These are phyloP conservation scores for Eleusine indica DNA, from an alignment of 176 grass and related monocot genomes.

Conservation along the genomic window DNA sequence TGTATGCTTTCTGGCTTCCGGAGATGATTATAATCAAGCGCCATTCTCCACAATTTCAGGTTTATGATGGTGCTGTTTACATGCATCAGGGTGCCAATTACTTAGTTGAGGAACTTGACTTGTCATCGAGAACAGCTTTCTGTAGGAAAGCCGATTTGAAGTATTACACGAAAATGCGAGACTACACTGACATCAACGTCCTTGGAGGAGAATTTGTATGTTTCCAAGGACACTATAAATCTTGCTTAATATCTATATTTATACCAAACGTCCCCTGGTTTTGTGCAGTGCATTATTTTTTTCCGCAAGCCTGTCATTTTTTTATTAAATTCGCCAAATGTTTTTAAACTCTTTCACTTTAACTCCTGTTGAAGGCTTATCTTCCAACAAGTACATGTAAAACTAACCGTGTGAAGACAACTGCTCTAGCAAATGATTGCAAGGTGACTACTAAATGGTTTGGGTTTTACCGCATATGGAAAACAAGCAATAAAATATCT, in stretches of 20 bases:
- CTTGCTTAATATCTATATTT: constrained; percentile 24
- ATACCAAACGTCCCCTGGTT: constrained; percentile 8
- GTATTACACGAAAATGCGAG: constrained; percentile 92
- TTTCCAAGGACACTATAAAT: constrained; percentile 26
- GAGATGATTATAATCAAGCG: constrained; percentile 21
- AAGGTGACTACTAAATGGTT: constrained; percentile 93
- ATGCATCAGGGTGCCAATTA: constrained; percentile 91
- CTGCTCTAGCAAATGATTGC: constrained; percentile 78
- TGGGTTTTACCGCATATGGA: constrained; percentile 90
- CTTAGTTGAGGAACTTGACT: constrained; percentile 76
- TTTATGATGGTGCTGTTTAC: constrained; percentile 96
- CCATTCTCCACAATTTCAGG: constrained; percentile 53
- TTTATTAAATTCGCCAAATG: constrained; percentile 5
- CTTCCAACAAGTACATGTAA: constrained; percentile 43
- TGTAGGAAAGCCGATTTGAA: constrained; percentile 95
- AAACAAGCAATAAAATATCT: constrained; percentile 74
- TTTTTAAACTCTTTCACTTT: constrained; percentile 1
- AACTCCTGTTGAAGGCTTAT: constrained; percentile 68
- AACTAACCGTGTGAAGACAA: constrained; percentile 63
- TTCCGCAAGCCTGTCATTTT: not conserved
- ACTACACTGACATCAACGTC: constrained; percentile 90
- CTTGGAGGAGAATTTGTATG: constrained; percentile 81
- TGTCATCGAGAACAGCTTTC: constrained; percentile 71
- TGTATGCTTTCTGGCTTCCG: constrained; percentile 9
- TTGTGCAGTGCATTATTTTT: constrained; percentile 9